These are phyloP conservation scores for Ceratorhiza oryzae-sativae DNA, from an alignment of 1,284 basidiomycete genomes.

Conservation along the genomic window DNA sequence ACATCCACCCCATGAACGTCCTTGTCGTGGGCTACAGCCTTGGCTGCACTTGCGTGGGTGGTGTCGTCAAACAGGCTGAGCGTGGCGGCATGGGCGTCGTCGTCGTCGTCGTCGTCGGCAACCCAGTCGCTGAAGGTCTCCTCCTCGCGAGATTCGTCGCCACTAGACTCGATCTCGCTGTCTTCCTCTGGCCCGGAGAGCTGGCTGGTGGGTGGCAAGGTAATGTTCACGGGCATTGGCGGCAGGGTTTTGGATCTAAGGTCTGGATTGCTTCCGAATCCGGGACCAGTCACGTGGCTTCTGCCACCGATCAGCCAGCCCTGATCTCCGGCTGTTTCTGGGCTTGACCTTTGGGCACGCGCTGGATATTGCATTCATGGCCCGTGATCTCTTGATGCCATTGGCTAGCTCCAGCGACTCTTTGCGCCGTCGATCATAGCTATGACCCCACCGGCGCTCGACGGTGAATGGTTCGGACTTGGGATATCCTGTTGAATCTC, in stretches of 20 bases:
- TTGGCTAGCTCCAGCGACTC: too few relatives aligned
- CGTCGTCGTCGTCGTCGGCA: constrained; percentile 74
- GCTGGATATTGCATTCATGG: too few relatives aligned
- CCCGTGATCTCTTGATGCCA: too few relatives aligned
- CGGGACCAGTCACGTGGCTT: constrained; percentile 21
- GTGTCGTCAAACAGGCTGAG: constrained; percentile 83
- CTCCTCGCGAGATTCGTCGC: constrained; percentile 47
- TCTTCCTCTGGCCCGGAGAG: constrained; percentile 28
- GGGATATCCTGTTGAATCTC: too few relatives aligned
- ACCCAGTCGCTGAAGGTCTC: constrained; percentile 84
- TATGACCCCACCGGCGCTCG: too few relatives aligned
- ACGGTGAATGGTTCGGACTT: too few relatives aligned
- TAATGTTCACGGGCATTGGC: constrained; percentile 33
- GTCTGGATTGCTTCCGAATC: constrained; percentile 30
- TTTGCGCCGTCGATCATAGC: too few relatives aligned
- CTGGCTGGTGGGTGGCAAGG: constrained; percentile 23
- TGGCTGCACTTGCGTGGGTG: constrained; percentile 64
- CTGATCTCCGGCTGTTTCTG: too few relatives aligned
- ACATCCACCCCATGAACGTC: constrained; percentile 68
- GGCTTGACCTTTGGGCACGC: too few relatives aligned
- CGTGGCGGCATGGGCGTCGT: constrained; percentile 62
- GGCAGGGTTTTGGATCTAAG: constrained; percentile 1
- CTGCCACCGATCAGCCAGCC: background rate
- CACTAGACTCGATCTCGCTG: constrained; percentile 20
- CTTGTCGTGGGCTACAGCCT: constrained; percentile 72